Base-by-base conservation (phyloP, 768 basidiomycete genomes). In the Melanogaster broomeanus region DNA sequence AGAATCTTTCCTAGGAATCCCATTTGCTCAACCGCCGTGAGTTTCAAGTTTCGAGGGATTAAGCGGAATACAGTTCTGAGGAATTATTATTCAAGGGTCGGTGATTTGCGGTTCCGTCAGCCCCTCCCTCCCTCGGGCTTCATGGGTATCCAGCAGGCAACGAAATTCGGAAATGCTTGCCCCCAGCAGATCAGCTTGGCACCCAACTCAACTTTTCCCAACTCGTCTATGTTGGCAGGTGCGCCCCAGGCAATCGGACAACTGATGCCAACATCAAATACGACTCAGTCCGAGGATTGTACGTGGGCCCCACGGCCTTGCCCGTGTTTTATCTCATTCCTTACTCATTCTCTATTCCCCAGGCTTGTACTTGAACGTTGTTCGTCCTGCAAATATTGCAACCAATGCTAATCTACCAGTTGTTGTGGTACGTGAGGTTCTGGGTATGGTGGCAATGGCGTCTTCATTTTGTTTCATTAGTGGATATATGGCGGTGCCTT, bases 401-500 rank as follows among this genome's bases (percentile, higher is more conserved):
- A 28, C 28, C 11, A 24, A 34, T 28, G 25, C 48, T 10, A 40
- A 42, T 4, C 25, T 42, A 3, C 39, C 48, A 7, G 48, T 49
- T 19, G 39, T 49, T 13, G 48, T 49, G 27, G 48, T 49, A 22
- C 22, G 48, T 49, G 6, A 16, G 3, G 19, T n/a, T 19, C 6
- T n/a, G 24, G 8, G 15, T 6, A 40, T 28, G 12, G 18, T 13
- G 7, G 5, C n/a, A 42, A 25, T 47, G 44, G 18, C 7, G 18
- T 37, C 7, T 11, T 37, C 35, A 37, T 15, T 37, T 10, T 28
- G 49, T 13, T 51, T 46, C 37, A 34, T 12, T 22, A 71, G 66
- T 72, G 61, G 58, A 56, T 70, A 43, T 61, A 64, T 46, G 69
- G 69, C 44, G 67, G 70, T 41, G 71, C 63, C 9, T 74, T 72